A percentile compares a stretch with the other conserved stretches of the same genome.
These are phyloP conservation scores for Filobasidium floriforme DNA, from an alignment of 768 basidiomycete species.

Conservation along the genomic window DNA sequence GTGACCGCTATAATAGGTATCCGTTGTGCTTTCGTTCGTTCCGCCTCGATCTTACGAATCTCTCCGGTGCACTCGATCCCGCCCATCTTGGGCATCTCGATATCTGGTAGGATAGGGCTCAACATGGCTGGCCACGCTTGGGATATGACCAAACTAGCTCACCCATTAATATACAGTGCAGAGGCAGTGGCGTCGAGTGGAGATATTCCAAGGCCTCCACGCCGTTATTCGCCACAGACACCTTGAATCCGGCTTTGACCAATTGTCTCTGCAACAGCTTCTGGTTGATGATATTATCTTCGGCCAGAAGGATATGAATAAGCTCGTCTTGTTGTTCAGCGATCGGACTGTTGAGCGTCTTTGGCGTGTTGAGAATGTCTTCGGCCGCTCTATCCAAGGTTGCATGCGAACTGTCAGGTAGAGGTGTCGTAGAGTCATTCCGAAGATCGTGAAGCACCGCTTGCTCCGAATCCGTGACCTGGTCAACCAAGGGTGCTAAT, in stretches of 20 bases:
- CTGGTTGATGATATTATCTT: conserved; percentile 25
- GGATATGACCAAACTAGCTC: not conserved
- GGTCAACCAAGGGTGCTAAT: not conserved
- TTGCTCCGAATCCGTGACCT: not conserved
- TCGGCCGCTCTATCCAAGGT: not conserved
- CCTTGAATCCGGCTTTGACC: conserved; percentile 22
- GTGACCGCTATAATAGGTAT: conserved; percentile 30
- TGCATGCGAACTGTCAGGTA: not conserved
- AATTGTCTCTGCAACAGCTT: conserved; percentile 18
- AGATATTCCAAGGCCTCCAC: conserved; percentile 24
- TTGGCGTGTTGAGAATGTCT: not conserved
- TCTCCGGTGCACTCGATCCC: conserved; percentile 25
- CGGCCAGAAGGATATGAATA: conserved; percentile 15
- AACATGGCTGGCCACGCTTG: no score
- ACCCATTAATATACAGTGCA: conserved; percentile 15
- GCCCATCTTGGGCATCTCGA: conserved; percentile 28
- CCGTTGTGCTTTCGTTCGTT: not conserved
- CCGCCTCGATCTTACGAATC: conserved; percentile 18
- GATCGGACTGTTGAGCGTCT: no score
- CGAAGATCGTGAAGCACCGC: not conserved
- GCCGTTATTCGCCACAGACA: conserved; percentile 21
- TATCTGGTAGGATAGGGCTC: no score
- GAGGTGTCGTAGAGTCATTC: not conserved
- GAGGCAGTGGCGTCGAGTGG: not conserved
- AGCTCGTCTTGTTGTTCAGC: not conserved